phyloP scores from a whole-genome alignment of 768 basidiomycete species.

The Kwoniella dendrophila region DNA sequence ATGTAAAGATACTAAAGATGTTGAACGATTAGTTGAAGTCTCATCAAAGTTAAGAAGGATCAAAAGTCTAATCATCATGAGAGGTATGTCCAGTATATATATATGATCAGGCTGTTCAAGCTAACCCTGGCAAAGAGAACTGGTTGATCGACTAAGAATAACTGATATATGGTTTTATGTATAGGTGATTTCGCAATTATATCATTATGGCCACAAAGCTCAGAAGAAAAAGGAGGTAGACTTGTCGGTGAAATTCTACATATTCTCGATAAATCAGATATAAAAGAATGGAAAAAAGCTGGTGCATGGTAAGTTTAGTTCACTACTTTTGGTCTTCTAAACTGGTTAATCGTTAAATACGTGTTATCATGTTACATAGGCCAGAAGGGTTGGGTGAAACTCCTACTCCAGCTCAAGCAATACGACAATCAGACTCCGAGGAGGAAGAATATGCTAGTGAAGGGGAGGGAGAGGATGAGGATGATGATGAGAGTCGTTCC shows the following conservation, averaged over 20 bases:
- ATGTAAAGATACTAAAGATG: constrained; percentile 27
- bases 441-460: constrained; percentile 16
- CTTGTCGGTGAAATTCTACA: constrained; percentile 38
- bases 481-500: constrained; percentile 6
- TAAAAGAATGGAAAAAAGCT: constrained; percentile 41
- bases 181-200: constrained; percentile 42
- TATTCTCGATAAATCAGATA: constrained; percentile 37
- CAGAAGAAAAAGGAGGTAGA: constrained; percentile 28
- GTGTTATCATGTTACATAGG: constrained; percentile 14
- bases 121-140: background rate
- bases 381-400: constrained; percentile 38
- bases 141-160: background rate
- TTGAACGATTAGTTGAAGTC: constrained; percentile 38
- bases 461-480: constrained; percentile 13
- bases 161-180: background rate
- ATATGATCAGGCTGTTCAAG: background rate
- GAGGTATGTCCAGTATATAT: constrained; percentile 22
- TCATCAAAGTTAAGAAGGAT: constrained; percentile 28
- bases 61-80: constrained; percentile 23
- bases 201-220: constrained; percentile 28
- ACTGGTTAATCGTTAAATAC: background rate
- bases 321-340: background rate
- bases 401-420: constrained; percentile 34
- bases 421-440: constrained; percentile 55
- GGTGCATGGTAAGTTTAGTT: constrained; percentile 42